Evolutionary conservation across 805 yeast genomes (phyloP), one percentile per base, ranked within the genome.

Genomic region (Candida multigemmis): DNA sequence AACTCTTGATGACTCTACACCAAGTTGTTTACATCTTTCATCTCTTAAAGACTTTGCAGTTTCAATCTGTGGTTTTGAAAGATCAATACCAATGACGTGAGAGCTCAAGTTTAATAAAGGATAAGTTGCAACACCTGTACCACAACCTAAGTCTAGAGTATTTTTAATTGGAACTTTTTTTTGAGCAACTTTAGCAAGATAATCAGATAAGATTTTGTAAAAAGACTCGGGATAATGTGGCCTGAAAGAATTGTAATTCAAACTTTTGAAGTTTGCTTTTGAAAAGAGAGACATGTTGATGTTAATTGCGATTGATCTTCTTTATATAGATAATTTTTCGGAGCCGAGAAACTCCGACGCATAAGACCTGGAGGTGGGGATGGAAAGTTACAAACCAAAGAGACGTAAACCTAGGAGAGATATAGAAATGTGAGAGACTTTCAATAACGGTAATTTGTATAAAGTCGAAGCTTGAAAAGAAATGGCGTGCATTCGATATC

Each of bases 91-190:
- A 10, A 52, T 40, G 5, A 66, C 65, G 12, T 48, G 42, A 1
- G 58, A 38, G 17, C 65, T 46, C 12, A 60, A 27, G 22, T 53
- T 46, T 14, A 65, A 46, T 25, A 71, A 40, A 3, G 71, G 71
- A 26, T 57, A 49, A 2, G 69, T 55, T 0, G 71, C 72, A 15
- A 62, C 65, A 0, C 76, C 77, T 1, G 75, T 67, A 1, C 76
- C 77, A 36, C 74, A 66, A 0, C 77, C 77, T 23, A 68, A 39
- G 41, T 51, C 56, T 42, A 53, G 46, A 6, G 74, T 38, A 5
- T 34, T 36, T 3, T 31, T 25, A 4, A 48, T 34, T 4, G 48
- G 47, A 9, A 39, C 23, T 14, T 31, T 32, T 2, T 27, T 15
- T n/a, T n/a, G n/a, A n/a, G n/a, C n/a, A n/a, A n/a, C n/a, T 14